Evolutionary conservation across 352 stramenopile genomes (phyloP), one percentile per base, ranked within the genome.

Genomic region (Pythium phragmitis): DNA sequence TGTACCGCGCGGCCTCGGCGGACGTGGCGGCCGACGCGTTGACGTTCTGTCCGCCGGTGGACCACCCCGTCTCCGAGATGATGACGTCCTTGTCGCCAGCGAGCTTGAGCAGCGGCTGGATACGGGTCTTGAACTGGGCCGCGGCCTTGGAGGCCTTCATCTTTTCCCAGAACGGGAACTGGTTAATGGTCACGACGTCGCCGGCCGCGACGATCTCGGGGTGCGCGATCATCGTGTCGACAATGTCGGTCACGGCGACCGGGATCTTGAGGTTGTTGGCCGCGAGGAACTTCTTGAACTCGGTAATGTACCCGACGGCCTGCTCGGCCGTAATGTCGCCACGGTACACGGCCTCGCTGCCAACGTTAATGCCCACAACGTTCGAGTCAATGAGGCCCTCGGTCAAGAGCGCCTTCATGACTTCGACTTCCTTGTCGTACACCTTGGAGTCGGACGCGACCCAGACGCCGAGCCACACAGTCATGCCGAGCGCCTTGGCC

Each of bases 121-220:
- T 87, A 43, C 85, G 84, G 57, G 63, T 74, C 61, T 89, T 79
- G 70, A 95, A 93, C 63, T 95, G 83, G 5, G 63, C 73, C 21
- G 67, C 86, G 8, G 79, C 82, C 63, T 83, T 81, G 33, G 71
- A 51, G 5, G 81, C 75, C 2, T 79, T 73, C 5, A 89, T 72
- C 56, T 80, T 78, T 56, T 93, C 84, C 86, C 86, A 95, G 77
- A 84, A 95, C 26, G 86, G 86, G 68, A 95, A 95, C 76, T 88
- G 75, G 76, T 95, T 95, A 61, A 85, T 80, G 9, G 82, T 90
- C 56, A 95, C 81, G 33, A 95, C 83, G 59, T 95, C 84, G 14
- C 81, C 75, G 5, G 82, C 85, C 52, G 74, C 74, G 52, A 95
- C 60, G 54, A 95, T 88, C 57, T 87, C 67, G n/a, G 84, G 82